Evolutionary conservation across 345 rosid species (phyloP).

Genomic region (Dovyalis caffra): DNA sequence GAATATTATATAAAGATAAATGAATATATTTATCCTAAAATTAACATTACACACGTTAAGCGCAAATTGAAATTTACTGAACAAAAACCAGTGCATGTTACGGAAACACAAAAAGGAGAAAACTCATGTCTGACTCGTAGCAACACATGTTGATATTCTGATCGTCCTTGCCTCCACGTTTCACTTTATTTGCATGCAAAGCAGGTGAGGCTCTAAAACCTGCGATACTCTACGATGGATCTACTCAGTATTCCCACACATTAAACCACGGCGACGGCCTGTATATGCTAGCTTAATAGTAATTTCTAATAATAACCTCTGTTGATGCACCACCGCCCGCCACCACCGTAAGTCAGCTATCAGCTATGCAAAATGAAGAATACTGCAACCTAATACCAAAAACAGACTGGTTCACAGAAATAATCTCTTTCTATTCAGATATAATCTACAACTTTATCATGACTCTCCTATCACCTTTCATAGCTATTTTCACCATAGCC

Average conservation of each 20-base stretch:
- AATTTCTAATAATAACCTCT: no score
- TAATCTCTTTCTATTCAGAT: conserved; percentile 48
- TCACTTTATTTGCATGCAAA: not conserved
- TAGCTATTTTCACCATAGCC: conserved; percentile 22
- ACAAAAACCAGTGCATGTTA: no score
- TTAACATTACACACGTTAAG: no score
- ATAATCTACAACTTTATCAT: conserved; percentile 46
- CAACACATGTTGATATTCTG: not conserved
- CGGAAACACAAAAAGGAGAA: no score
- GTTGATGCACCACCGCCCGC: no score
- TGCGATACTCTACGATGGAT: not conserved
- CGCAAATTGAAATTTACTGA: no score
- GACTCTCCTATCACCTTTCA: conserved; percentile 51
- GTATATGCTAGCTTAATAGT: no score
- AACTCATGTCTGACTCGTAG: no score
- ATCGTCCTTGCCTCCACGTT: conserved; percentile 7
- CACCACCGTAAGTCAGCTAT: not conserved
- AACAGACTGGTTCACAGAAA: conserved; percentile 9
- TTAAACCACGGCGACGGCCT: no score
- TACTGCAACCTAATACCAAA: conserved; percentile 14
- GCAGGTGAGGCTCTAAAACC: not conserved
- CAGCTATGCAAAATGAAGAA: conserved; percentile 13
- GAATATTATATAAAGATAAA: no score
- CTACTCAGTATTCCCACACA: no score
- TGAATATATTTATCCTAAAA: no score